Base-by-base conservation (phyloP, 225 moss, liverwort and hornwort species). In the Marchantia paleacea region DNA sequence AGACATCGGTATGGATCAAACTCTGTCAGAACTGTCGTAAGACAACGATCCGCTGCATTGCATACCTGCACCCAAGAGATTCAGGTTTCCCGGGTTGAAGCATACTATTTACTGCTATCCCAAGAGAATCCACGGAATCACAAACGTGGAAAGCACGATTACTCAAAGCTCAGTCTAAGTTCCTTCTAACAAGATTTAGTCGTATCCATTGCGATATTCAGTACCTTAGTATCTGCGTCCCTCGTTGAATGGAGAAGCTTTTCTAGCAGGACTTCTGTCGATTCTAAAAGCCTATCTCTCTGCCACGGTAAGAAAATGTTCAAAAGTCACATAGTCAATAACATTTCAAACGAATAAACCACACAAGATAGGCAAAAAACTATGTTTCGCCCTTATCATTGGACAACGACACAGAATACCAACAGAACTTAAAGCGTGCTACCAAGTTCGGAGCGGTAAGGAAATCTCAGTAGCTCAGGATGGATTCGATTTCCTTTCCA, bases 1-100 rank as follows among this genome's bases (percentile, higher is more conserved):
- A 97, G 89, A 82, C 94, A 94, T 77, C 94, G 87, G 81, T 91
- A 91, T 55, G 94, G 90, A 85, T 94, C 97, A 78, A 93, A 88
- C 84, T 97, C 93, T 53, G 88, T 89, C 86, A 97, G 86, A 70
- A 93, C 85, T 62, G 88, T 75, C 67, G 91, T 90, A 74, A 92
- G 81, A 87, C 97, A 93, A 73, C 95, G 90, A 85, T 94, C 92
- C 58, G 94, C 97, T 28, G 93, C 93, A 80, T 68, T 88, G 82
- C 86, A 83, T 26, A 97, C 97, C 93, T 94, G 89, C 75, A 84
- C 77, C 53, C 75, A 75, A 79, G 14, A 47, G 18, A 14, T 28
- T 19, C 30, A 49, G 48, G 10, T 12, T 31, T 13, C 0, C 28
- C 8, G 39, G 16, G 10, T 69, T 51, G 9, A 55, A 75, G 54